Evolutionary conservation across 2,329 filamentous ascomycete genomes (phyloP), one percentile per base, ranked within the genome.

Genomic region (Phaeoacremonium minimum): DNA sequence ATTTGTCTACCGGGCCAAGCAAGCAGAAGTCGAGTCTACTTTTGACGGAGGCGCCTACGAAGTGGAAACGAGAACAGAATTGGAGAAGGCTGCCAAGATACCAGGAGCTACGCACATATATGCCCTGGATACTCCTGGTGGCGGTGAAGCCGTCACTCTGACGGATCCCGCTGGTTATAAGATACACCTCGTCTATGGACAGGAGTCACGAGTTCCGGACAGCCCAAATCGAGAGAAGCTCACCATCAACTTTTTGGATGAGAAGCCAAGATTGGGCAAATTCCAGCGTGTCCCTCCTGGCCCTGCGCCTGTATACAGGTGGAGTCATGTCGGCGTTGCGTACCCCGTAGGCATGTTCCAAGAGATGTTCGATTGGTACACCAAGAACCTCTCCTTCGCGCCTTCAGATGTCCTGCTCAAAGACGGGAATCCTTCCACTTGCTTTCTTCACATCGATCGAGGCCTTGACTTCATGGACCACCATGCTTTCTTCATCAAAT

Each of bases 391-490:
- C n/a, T n/a, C n/a, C n/a, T n/a, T n/a, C n/a, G n/a, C n/a, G n/a
- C n/a, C n/a, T n/a, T n/a, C n/a, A n/a, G n/a, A n/a, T n/a, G n/a
- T n/a, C n/a, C n/a, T 35, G 9, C 28, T 26, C 20, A 19, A 35
- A 9, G 16, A 19, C 9, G 19, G 18, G 14, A 35, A 16, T 17
- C 18, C 18, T n/a, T 28, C 26, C n/a, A 35, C 33, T 6, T 6
- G 5, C 3, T 35, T 35, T 22, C 26, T 35, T 15, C 33, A 35
- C 12, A 19, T 35, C 15, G 33, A 35, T 16, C 26, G 28, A 26
- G 33, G 33, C 20, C 26, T 28, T 16, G 33, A 35, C 12, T 35
- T 35, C 15, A 22, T 35, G 19, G 33, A 35, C 33, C 33, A 35
- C 28, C 33, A 35, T 14, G 33, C 28, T 8, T 28, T 29, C 22